Evolutionary conservation across 192 early-diverging fungal species (phyloP).

Genomic region (Coemansia erecta): DNA sequence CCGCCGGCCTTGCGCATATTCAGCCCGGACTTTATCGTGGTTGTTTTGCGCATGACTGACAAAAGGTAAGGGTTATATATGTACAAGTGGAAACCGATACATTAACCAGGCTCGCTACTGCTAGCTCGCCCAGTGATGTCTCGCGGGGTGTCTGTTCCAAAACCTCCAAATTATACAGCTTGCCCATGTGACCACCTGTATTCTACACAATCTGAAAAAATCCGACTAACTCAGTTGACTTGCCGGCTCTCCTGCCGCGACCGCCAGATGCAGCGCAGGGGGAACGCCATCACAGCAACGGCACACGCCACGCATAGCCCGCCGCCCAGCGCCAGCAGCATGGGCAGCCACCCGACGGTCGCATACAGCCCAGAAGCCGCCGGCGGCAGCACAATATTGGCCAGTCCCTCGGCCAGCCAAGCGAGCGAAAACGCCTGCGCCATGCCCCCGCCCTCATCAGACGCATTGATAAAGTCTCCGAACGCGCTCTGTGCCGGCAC

Average conservation of each 20-base stretch:
- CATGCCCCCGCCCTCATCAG: conserved; percentile 40
- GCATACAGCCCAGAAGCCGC: conserved; percentile 33
- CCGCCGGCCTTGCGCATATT: conserved; percentile 31
- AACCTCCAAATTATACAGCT: too few relatives aligned
- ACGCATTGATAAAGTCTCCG: conserved; percentile 47
- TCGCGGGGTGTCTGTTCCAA: neutral
- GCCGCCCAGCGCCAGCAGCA: conserved; percentile 40
- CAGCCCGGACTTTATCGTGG: conserved; percentile 31
- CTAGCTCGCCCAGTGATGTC: neutral
- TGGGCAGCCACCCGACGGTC: conserved; percentile 20
- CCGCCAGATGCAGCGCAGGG: conserved; percentile 11
- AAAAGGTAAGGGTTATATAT: neutral
- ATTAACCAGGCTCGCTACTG: neutral
- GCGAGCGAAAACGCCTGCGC: conserved; percentile 50
- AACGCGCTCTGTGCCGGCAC: conserved; percentile 53
- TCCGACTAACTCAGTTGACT: neutral
- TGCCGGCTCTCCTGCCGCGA: neutral
- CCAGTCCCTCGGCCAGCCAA: conserved; percentile 48
- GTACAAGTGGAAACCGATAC: too few relatives aligned
- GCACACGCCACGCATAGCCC: conserved; percentile 33
- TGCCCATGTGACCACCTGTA: too few relatives aligned
- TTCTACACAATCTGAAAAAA: neutral
- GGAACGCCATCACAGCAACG: conserved; percentile 28
- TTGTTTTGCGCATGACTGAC: conserved; percentile 36
- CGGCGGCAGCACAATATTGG: conserved; percentile 42